Conservation (phyloP, 345 rosid genomes). For the Rhodomyrtus tomentosa region DNA sequence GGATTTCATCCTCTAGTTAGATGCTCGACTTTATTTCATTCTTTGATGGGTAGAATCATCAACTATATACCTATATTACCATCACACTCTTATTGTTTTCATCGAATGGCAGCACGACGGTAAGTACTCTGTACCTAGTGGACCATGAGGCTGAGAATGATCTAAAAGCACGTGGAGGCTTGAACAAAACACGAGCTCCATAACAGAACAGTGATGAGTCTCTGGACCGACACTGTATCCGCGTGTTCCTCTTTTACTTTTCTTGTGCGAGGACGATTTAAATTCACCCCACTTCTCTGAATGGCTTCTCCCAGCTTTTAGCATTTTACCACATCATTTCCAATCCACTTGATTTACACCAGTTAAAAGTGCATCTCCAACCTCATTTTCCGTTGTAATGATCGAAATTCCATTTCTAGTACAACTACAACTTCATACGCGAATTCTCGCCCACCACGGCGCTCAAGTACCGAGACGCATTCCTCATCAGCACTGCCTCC, state of each 20-base stretch:
- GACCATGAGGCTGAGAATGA: background rate
- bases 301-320: too few species aligned
- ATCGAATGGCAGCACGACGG: background rate
- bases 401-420: too few species aligned
- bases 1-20: background rate
- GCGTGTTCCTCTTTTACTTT: background rate
- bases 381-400: too few species aligned
- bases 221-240: background rate
- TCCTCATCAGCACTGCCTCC: slow-evolving; percentile 78
- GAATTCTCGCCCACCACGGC: slow-evolving; percentile 69
- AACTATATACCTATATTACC: background rate
- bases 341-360: background rate
- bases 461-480: slow-evolving; percentile 79
- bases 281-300: too few species aligned
- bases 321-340: too few species aligned
- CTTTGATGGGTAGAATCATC: background rate
- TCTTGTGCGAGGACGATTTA: background rate
- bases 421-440: slow-evolving; percentile 76
- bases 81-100: background rate
- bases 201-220: background rate
- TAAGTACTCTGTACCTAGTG: background rate
- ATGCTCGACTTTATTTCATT: background rate
- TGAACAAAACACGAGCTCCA: background rate
- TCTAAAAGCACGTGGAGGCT: background rate
- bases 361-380: background rate